These are phyloP conservation scores for Mucor mucedo DNA, from an alignment of 371 early-diverging fungal genomes.

Conservation along the genomic window DNA sequence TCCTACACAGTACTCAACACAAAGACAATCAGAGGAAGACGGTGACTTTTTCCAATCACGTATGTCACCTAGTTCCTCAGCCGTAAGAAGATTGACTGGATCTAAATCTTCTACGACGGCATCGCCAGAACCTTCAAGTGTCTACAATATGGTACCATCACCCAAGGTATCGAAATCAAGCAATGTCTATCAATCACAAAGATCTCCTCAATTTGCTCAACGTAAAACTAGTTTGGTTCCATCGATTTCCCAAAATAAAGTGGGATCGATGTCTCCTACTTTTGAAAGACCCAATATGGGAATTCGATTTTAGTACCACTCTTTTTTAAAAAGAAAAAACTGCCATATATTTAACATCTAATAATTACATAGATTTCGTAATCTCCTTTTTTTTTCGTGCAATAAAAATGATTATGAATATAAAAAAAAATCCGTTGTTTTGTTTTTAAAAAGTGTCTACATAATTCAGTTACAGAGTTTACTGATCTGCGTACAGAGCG, in stretches of 20 bases:
- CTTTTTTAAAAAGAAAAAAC: not conserved
- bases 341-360: not conserved
- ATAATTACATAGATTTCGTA: not conserved
- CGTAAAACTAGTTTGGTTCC: conserved; percentile 29
- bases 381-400: too few relatives aligned
- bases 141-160: conserved; percentile 6
- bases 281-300: conserved; percentile 26
- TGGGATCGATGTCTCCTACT: conserved; percentile 13
- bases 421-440: too few relatives aligned
- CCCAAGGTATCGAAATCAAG: conserved; percentile 32
- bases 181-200: conserved; percentile 12
- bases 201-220: conserved; percentile 6
- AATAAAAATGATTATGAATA: too few relatives aligned
- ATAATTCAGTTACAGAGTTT: too few relatives aligned
- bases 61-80: conserved; percentile 1
- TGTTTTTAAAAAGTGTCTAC: too few relatives aligned
- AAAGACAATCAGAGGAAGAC: conserved; percentile 9
- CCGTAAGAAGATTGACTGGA: conserved; percentile 22
- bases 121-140: conserved; percentile 9
- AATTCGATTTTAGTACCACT: conserved; percentile 17
- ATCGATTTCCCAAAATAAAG: not conserved
- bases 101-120: conserved; percentile 25
- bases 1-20: conserved; percentile 2
- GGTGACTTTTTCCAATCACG: conserved; percentile 4
- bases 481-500: too few relatives aligned